A percentile compares a stretch with the other conserved stretches of the same genome.
phyloP scores from a whole-genome alignment of 2,329 filamentous ascomycete species.

The Niveomyces coronatus region DNA sequence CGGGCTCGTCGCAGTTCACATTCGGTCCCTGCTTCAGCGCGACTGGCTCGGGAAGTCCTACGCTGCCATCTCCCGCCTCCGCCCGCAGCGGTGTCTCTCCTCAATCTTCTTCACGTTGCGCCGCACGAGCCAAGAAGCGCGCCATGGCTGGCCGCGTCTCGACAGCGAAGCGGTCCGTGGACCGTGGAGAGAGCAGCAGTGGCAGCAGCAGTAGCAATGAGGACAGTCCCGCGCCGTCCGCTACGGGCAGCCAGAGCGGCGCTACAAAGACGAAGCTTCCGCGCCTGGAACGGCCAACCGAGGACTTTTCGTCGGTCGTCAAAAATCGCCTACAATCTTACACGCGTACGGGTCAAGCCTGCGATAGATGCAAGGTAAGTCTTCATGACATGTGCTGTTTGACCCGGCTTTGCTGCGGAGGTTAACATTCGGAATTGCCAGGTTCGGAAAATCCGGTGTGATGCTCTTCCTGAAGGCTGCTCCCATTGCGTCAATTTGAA shows the following conservation, averaged over 20 bases:
- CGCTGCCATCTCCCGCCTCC: conserved; percentile 6
- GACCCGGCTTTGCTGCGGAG: not conserved
- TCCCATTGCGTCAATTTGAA: conserved; percentile 69
- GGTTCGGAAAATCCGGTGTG: conserved; percentile 82
- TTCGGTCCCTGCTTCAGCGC: conserved; percentile 8
- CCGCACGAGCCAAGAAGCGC: not conserved
- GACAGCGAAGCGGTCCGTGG: conserved; percentile 33
- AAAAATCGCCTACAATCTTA: conserved; percentile 46
- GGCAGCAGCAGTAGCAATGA: conserved; percentile 18
- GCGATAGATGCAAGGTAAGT: conserved; percentile 12
- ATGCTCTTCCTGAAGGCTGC: conserved; percentile 69
- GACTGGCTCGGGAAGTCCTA: not conserved
- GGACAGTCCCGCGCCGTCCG: conserved; percentile 21
- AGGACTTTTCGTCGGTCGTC: conserved; percentile 45
- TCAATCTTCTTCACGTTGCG: too few relatives aligned
- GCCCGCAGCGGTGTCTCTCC: conserved; percentile 6
- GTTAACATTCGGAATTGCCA: too few relatives aligned
- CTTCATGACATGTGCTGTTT: not conserved
- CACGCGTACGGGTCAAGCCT: conserved; percentile 39
- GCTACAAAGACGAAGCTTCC: conserved; percentile 36
- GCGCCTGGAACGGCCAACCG: conserved; percentile 35
- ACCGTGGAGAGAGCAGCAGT: conserved; percentile 24
- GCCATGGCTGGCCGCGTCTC: conserved; percentile 6
- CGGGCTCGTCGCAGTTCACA: conserved; percentile 1
- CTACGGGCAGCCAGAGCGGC: conserved; percentile 10